These are phyloP conservation scores for Euphorbia pulcherrima DNA, from an alignment of 345 rosid species.

Conservation along the genomic window DNA sequence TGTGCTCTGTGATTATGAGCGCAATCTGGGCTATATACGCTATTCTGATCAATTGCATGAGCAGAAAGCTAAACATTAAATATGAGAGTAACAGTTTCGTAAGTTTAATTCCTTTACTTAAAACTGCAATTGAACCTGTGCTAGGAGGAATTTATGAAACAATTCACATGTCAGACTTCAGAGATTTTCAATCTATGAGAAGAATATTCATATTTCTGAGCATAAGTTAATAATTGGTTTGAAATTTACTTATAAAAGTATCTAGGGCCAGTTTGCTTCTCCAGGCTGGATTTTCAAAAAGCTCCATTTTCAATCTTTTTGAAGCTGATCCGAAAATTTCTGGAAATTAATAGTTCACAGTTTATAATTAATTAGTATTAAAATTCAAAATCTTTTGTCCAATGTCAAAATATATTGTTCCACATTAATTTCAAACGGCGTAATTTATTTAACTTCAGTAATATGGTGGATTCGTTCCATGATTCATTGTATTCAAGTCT, in stretches of 20 bases:
- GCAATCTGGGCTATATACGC: conserved; percentile 19
- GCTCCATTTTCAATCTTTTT: too few relatives aligned
- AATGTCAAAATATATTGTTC: too few relatives aligned
- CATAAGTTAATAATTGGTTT: too few relatives aligned
- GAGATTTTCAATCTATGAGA: conserved; percentile 19
- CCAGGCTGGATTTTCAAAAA: too few relatives aligned
- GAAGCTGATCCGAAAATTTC: too few relatives aligned
- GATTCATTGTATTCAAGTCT: conserved; percentile 21
- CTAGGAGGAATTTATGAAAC: neutral
- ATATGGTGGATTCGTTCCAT: conserved; percentile 20
- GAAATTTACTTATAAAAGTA: too few relatives aligned
- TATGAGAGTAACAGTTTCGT: conserved; percentile 8
- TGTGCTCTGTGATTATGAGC: conserved; percentile 20
- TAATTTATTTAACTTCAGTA: conserved; percentile 24
- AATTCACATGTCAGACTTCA: conserved; percentile 18
- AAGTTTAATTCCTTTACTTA: too few relatives aligned
- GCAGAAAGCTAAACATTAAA: neutral
- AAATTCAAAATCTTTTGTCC: too few relatives aligned
- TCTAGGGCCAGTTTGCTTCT: too few relatives aligned
- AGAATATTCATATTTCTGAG: conserved; percentile 7
- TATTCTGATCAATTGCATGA: conserved; percentile 15
- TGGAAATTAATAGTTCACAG: too few relatives aligned
- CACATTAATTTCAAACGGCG: too few relatives aligned
- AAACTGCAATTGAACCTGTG: neutral
- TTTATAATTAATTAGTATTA: too few relatives aligned